Conservation (phyloP, 192 early-diverging fungal genomes). For the Coemansia sp. region DNA sequence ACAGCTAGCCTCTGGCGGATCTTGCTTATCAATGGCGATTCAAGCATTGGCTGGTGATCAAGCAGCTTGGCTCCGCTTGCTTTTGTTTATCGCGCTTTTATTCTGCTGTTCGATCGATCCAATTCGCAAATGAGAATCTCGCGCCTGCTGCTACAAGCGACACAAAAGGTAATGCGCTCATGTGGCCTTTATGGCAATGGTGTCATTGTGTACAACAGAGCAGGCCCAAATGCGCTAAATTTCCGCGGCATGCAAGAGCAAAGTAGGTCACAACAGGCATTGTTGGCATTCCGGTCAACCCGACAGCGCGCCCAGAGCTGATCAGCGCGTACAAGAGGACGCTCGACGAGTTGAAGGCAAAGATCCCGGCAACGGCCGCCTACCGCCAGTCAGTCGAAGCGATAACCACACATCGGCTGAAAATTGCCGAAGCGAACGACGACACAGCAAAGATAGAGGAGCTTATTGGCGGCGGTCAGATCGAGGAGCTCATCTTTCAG, state of each 20-base stretch:
- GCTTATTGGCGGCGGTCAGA: constrained; percentile 77
- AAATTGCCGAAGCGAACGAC: constrained; percentile 74
- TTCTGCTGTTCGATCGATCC: neutral
- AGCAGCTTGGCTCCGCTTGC: neutral
- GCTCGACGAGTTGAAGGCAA: constrained; percentile 66
- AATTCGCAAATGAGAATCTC: constrained; percentile 37
- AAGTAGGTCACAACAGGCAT: constrained; percentile 75
- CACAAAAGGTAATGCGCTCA: constrained; percentile 39
- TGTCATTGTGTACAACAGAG: neutral
- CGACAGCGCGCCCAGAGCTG: constrained; percentile 83
- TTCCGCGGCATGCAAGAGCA: neutral
- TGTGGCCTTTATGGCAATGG: neutral
- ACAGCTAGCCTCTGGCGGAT: no score
- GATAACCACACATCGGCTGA: constrained; percentile 75
- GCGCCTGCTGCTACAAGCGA: constrained; percentile 41
- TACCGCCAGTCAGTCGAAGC: constrained; percentile 85
- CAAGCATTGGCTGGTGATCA: neutral
- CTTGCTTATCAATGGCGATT: no score
- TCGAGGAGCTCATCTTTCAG: constrained; percentile 90
- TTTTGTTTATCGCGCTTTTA: neutral
- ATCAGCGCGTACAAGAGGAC: constrained; percentile 83
- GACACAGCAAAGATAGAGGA: constrained; percentile 79
- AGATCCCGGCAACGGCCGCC: constrained; percentile 74
- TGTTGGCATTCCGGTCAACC: constrained; percentile 85
- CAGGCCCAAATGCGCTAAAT: neutral